phyloP scores from a whole-genome alignment of 805 yeast genomes.

The Schwanniomyces occidentalis region DNA sequence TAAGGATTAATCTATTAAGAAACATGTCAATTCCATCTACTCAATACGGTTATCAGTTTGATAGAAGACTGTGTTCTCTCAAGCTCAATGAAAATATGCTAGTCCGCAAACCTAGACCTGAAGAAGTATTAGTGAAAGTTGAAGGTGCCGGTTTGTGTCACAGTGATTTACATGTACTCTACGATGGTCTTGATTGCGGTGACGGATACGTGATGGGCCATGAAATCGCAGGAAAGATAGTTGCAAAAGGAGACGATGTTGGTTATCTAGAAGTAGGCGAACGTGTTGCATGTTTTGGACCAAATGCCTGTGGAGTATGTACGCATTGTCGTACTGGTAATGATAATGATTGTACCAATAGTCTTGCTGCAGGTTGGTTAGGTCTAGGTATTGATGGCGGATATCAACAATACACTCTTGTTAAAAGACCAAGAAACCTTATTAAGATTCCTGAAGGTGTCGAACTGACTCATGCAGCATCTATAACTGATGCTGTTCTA shows the following conservation, averaged over 20 bases:
- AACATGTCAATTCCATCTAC: constrained; percentile 24
- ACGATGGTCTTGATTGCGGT: constrained; percentile 15
- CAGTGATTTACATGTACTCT: constrained; percentile 42
- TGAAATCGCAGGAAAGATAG: constrained; percentile 42
- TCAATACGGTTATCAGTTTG: constrained; percentile 36
- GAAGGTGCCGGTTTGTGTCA: constrained; percentile 47
- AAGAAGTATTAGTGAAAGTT: constrained; percentile 36
- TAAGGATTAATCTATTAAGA: too few species aligned
- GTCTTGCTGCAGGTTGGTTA: constrained; percentile 25
- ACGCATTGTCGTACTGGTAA: constrained; percentile 32
- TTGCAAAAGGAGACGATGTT: constrained; percentile 28
- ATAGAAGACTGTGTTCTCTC: constrained; percentile 21
- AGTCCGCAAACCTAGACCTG: constrained; percentile 28
- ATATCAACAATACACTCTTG: constrained; percentile 38
- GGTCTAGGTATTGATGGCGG: constrained; percentile 44
- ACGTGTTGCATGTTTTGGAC: constrained; percentile 30
- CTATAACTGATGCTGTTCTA: constrained; percentile 42
- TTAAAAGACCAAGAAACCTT: constrained; percentile 32
- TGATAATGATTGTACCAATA: constrained; percentile 30
- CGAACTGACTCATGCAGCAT: constrained; percentile 39
- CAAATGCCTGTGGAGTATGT: constrained; percentile 37
- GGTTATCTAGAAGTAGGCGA: constrained; percentile 27
- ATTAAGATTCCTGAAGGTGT: constrained; percentile 42
- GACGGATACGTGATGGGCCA: constrained; percentile 43
- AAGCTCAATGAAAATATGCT: constrained; percentile 30